Percentiles rank a stretch among this genome's conserved stretches.
Conservation (phyloP, 306 rosid genomes). For the Vicia villosa region DNA sequence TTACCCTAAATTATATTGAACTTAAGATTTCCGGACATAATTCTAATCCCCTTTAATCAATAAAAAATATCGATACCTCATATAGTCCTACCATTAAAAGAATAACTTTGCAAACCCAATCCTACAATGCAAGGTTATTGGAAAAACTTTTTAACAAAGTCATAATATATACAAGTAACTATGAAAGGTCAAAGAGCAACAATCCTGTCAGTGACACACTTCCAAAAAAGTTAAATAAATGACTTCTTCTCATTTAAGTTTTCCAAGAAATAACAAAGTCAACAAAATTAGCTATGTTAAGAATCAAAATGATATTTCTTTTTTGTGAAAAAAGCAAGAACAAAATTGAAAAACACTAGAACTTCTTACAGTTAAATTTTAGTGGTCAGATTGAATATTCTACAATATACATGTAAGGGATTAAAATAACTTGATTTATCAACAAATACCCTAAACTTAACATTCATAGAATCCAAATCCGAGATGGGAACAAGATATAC, state of each 20-base stretch:
- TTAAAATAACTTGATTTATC: neutral
- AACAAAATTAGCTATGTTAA: constrained; percentile 1
- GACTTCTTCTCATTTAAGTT: constrained; percentile 5
- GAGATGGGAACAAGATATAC: constrained; percentile 2
- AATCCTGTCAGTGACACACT: neutral
- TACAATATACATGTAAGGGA: neutral
- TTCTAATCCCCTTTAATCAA: neutral
- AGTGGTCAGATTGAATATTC: constrained; percentile 18
- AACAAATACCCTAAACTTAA: constrained; percentile 6
- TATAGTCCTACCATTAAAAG: constrained; percentile 11
- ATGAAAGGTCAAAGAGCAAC: constrained; percentile 21
- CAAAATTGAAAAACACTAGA: constrained; percentile 6
- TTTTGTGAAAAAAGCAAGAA: constrained; percentile 15
- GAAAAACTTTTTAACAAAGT: neutral
- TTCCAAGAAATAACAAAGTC: neutral
- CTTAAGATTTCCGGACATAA: constrained; percentile 8
- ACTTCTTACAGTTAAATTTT: constrained; percentile 18
- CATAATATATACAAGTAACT: constrained; percentile 9
- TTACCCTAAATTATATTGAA: neutral
- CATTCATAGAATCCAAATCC: constrained; percentile 6
- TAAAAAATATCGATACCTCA: constrained; percentile 2
- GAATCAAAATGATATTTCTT: neutral
- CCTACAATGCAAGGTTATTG: constrained; percentile 10
- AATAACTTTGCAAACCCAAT: constrained; percentile 13
- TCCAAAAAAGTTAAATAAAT: constrained; percentile 8